phyloP scores from a whole-genome alignment of 2,329 filamentous ascomycete species.

The Botrytis hyacinthi region DNA sequence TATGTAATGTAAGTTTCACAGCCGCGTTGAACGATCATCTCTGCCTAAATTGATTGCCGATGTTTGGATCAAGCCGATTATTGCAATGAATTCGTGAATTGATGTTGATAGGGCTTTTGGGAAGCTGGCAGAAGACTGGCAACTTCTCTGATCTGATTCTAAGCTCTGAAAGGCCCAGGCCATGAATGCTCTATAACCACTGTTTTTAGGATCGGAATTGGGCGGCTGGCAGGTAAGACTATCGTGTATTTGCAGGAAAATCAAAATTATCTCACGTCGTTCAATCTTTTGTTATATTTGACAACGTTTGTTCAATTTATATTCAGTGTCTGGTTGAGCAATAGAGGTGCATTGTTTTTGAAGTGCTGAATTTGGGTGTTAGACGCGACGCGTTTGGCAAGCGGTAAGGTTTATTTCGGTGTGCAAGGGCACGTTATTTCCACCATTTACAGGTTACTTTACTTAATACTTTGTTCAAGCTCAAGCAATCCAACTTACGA shows the following conservation, averaged over 20 bases:
- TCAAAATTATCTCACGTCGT: neutral
- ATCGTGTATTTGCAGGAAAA: neutral
- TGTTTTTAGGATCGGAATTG: too few species aligned
- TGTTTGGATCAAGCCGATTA: too few species aligned
- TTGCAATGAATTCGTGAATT: neutral
- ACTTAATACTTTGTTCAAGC: neutral
- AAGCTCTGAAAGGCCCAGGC: neutral
- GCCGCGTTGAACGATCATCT: neutral
- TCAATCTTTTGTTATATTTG: neutral
- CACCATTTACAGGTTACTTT: neutral
- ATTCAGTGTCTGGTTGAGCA: neutral
- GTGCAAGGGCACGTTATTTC: neutral
- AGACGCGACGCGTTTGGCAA: neutral
- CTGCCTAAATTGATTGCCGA: too few species aligned
- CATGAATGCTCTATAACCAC: neutral
- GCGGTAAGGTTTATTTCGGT: neutral
- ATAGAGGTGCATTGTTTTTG: neutral
- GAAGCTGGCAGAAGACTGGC: neutral
- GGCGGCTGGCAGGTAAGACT: neutral
- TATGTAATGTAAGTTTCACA: neutral
- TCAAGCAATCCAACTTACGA: neutral
- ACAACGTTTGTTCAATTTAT: neutral
- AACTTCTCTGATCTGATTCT: neutral
- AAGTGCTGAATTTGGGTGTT: neutral
- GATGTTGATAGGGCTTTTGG: neutral